Percentiles rank a stretch among this genome's conserved stretches.
Conservation (phyloP, 257 asterid genomes). For the Avicennia marina region DNA sequence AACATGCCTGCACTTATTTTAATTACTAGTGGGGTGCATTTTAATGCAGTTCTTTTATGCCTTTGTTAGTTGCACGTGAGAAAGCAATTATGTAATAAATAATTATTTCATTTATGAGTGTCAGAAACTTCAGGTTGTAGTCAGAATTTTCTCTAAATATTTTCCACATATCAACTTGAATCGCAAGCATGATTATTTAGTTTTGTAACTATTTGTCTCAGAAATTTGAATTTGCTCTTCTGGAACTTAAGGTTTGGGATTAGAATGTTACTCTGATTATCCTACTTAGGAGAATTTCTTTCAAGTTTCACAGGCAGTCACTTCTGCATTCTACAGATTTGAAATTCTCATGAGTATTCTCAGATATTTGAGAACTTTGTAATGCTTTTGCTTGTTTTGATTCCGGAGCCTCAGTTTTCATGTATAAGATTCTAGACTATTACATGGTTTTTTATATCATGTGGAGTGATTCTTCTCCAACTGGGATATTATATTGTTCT, state of each 20-base stretch:
- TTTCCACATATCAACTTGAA: too few relatives aligned
- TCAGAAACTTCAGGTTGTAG: too few relatives aligned
- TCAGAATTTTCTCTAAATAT: too few relatives aligned
- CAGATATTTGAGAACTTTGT: slow-evolving; percentile 7
- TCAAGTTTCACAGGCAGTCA: too few relatives aligned
- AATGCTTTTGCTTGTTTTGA: slow-evolving; percentile 8
- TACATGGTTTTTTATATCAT: slow-evolving; percentile 11
- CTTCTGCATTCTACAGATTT: slow-evolving; percentile 12
- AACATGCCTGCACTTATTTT: neutral
- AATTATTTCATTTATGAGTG: neutral
- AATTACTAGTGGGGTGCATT: slow-evolving; percentile 1
- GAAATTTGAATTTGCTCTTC: slow-evolving; percentile 9
- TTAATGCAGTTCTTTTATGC: too few relatives aligned
- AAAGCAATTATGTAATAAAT: neutral
- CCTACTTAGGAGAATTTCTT: slow-evolving; percentile 8
- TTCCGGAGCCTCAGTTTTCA: slow-evolving; percentile 19
- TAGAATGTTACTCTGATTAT: slow-evolving; percentile 9
- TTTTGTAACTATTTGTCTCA: slow-evolving; percentile 1
- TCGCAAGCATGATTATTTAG: slow-evolving; percentile 7
- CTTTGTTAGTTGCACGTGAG: neutral
- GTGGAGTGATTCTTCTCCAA: slow-evolving; percentile 5
- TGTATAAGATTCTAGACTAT: slow-evolving; percentile 7
- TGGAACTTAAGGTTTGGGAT: slow-evolving; percentile 9
- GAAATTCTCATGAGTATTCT: too few relatives aligned
- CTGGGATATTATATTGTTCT: slow-evolving; percentile 11